Evolutionary conservation across 371 early-diverging fungal genomes (phyloP).

Genomic region (Coemansia sp.): DNA sequence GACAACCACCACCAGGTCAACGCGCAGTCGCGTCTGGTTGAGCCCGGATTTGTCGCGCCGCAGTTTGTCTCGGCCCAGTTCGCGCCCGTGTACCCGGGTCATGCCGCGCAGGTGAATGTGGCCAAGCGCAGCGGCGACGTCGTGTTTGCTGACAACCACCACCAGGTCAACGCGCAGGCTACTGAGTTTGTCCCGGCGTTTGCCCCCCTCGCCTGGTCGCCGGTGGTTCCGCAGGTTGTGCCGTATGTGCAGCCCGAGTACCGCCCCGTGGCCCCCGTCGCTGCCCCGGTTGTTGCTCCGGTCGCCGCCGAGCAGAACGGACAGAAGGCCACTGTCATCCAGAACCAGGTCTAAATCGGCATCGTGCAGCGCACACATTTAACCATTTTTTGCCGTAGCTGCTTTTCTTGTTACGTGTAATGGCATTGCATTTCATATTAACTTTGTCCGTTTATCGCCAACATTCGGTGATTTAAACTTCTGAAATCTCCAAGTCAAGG

Average conservation of each 20-base stretch:
- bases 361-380: background rate
- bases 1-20: slow-evolving; percentile 33
- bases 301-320: slow-evolving; percentile 26
- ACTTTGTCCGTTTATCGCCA: no score
- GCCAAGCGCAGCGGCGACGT: slow-evolving; percentile 37
- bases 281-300: background rate
- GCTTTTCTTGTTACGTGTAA: no score
- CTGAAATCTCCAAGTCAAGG: no score
- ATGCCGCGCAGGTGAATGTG: slow-evolving; percentile 2
- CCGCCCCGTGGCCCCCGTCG: slow-evolving; percentile 6
- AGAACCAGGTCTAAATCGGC: slow-evolving; percentile 38
- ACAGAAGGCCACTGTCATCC: slow-evolving; percentile 43
- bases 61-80: slow-evolving; percentile 25
- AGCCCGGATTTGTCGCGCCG: slow-evolving; percentile 21
- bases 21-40: slow-evolving; percentile 3
- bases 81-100: slow-evolving; percentile 8
- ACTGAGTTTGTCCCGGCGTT: slow-evolving; percentile 12
- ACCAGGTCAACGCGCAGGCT: slow-evolving; percentile 22
- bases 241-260: background rate
- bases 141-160: slow-evolving; percentile 41
- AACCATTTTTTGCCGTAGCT: no score
- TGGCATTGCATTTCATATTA: no score
- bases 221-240: slow-evolving; percentile 4
- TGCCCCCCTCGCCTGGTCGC: background rate
- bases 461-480: no score